Evolutionary conservation across 2,329 filamentous ascomycete species (phyloP), one percentile per base, ranked within the genome.

Genomic region (Chaetoscypha palmicola): DNA sequence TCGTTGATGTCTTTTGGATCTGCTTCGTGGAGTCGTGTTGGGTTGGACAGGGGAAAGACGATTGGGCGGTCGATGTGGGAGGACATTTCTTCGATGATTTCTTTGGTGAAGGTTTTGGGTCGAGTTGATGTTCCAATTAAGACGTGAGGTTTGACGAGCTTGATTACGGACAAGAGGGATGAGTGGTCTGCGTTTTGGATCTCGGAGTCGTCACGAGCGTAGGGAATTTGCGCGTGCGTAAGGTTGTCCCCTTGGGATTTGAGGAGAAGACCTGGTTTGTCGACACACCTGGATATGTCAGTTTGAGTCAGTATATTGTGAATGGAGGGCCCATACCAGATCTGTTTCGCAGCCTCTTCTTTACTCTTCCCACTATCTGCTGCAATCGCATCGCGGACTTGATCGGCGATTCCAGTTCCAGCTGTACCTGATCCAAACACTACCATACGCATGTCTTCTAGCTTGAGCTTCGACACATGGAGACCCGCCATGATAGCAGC

Each of bases 121-220:
- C 81, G 76, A 0, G 89, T 94, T 0, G 86, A 92, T 0, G 87
- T 94, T 10, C 89, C 89, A 48, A 94, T 79, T 0, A 94, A 71
- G 1, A 91, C 81, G 53, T 94, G 85, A 0, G 89, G 89, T 40
- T 83, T 82, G 14, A 91, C 77, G 32, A 73, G 67, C 40, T 79
- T 74, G 50, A 94, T 70, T 0, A 94, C 76, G 0, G 76, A 73
- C 0, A 83, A 68, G 0, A 95, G 73, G 45, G 74, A 69, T 5
- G 71, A 68, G 9, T 72, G 70, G 3, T 77, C 65, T 40, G 75
- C 74, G 36, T 64, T 68, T 4, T 74, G 56, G 81, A 83, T 92
- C 3, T 83, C 77, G 0, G 68, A 64, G 24, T 79, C 74, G 1
- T 80, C 68, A 20, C 79, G 80, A 7, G 81, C 80, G 56, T 81